Percentiles rank a stretch among this genome's conserved stretches.
Conservation (phyloP, 495 filamentous ascomycete species). For the Stereocaulon alpinum region DNA sequence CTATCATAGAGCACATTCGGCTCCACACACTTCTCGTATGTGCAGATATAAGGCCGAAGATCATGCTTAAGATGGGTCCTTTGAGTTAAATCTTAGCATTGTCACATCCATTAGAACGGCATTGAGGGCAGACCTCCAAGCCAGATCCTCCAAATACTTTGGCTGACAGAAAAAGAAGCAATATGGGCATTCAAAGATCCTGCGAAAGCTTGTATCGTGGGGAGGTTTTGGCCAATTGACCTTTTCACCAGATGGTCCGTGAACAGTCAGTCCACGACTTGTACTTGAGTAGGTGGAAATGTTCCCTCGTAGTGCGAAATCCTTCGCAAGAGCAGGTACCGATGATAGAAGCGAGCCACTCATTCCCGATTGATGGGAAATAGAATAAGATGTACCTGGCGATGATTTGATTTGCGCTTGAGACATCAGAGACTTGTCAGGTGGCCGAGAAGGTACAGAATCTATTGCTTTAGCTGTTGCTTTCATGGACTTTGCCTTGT, state of each 20-base stretch:
- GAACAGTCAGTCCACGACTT: constrained; percentile 3
- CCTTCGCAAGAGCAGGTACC: neutral
- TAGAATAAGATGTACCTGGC: neutral
- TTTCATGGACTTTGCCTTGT: neutral
- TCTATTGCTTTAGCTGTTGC: neutral
- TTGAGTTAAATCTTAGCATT: neutral
- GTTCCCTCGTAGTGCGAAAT: neutral
- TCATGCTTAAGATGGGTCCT: constrained; percentile 27
- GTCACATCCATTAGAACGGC: neutral
- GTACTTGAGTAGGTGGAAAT: neutral
- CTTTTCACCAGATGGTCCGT: constrained; percentile 1
- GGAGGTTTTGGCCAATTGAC: constrained; percentile 7
- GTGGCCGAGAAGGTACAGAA: neutral
- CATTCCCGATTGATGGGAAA: neutral
- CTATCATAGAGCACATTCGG: constrained; percentile 22
- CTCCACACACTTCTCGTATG: constrained; percentile 21
- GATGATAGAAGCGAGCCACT: neutral
- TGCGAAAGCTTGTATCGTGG: neutral
- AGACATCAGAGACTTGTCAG: no score
- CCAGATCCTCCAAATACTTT: constrained; percentile 7
- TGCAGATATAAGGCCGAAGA: constrained; percentile 27
- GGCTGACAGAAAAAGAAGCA: constrained; percentile 22
- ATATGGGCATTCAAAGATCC: constrained; percentile 20
- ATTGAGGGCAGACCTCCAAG: constrained; percentile 12
- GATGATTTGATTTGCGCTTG: no score